Conservation (phyloP, 2,329 filamentous ascomycete genomes). For the Epichloe amarillans region DNA sequence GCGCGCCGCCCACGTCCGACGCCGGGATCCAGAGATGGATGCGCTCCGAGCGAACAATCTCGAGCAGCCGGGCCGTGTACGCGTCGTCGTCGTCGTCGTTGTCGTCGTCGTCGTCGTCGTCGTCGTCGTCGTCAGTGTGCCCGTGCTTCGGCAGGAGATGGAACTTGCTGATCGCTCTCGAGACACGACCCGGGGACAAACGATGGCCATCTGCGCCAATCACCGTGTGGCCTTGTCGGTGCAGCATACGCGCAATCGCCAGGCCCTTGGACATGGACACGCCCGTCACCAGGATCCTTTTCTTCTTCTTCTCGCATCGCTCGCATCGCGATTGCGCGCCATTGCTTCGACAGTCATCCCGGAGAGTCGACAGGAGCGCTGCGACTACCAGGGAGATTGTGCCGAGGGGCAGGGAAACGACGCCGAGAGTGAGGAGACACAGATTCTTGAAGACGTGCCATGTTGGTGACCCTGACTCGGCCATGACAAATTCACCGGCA, state of each 20-base stretch:
- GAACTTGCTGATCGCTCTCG: constrained; percentile 40
- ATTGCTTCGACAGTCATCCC: constrained; percentile 4
- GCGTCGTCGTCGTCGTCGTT: too few species aligned
- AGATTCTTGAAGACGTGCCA: constrained; percentile 14
- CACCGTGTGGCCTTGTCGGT: constrained; percentile 52
- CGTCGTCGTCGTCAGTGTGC: too few species aligned
- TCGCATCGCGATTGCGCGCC: not conserved
- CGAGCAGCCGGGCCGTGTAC: constrained; percentile 44
- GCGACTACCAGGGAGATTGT: constrained; percentile 25
- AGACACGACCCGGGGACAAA: constrained; percentile 42
- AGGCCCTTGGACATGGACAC: constrained; percentile 62
- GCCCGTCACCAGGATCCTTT: constrained; percentile 56
- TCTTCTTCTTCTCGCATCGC: too few species aligned
- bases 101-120: too few species aligned
- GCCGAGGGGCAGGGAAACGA: constrained; percentile 34
- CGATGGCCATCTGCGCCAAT: constrained; percentile 55
- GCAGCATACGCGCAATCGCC: constrained; percentile 49
- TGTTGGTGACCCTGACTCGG: not conserved
- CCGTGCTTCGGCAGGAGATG: constrained; percentile 27
- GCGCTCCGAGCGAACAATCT: constrained; percentile 44
- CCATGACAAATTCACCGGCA: not conserved
- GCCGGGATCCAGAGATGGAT: constrained; percentile 64
- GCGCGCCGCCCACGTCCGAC: constrained; percentile 51
- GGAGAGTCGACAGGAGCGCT: not conserved
- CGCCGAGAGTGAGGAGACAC: constrained; percentile 14